phyloP scores from a whole-genome alignment of 805 yeast genomes.

The Metschnikowia picachoensis region DNA sequence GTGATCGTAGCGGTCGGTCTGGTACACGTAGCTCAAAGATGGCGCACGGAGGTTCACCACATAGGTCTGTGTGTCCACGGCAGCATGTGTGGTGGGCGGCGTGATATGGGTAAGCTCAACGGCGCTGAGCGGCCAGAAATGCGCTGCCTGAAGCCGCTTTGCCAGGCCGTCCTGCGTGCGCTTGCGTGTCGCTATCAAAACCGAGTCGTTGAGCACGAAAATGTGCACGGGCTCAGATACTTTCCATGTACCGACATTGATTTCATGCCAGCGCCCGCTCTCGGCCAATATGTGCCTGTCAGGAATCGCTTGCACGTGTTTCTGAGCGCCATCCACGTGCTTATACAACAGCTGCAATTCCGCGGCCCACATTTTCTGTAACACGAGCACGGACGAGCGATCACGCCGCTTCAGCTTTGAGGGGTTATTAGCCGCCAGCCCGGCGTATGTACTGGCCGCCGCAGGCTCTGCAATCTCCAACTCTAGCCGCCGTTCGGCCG shows the following conservation, averaged over 20 bases:
- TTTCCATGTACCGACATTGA: constrained; percentile 82
- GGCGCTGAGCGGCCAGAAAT: constrained; percentile 74
- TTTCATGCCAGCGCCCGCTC: constrained; percentile 80
- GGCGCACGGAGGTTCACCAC: constrained; percentile 47
- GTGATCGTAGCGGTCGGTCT: constrained; percentile 58
- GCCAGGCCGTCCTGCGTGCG: constrained; percentile 24
- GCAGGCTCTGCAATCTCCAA: constrained; percentile 35
- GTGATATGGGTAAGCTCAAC: constrained; percentile 44
- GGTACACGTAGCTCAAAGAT: constrained; percentile 51
- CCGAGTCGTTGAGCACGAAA: constrained; percentile 71
- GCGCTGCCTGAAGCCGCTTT: constrained; percentile 57
- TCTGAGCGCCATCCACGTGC: constrained; percentile 90
- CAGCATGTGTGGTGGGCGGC: constrained; percentile 18
- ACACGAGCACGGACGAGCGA: constrained; percentile 63
- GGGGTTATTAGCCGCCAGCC: constrained; percentile 8
- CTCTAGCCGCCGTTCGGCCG: constrained; percentile 56
- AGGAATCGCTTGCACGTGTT: constrained; percentile 65
- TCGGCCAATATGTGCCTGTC: constrained; percentile 80
- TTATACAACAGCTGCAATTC: constrained; percentile 67
- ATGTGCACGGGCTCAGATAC: constrained; percentile 72
- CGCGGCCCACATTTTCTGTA: constrained; percentile 78
- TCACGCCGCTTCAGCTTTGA: constrained; percentile 37
- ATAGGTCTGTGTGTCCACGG: constrained; percentile 28
- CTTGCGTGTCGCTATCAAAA: constrained; percentile 68
- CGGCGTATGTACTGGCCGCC: not conserved